phyloP scores from a whole-genome alignment of 1,139 yeast genomes.

The Diutina rugosa region DNA sequence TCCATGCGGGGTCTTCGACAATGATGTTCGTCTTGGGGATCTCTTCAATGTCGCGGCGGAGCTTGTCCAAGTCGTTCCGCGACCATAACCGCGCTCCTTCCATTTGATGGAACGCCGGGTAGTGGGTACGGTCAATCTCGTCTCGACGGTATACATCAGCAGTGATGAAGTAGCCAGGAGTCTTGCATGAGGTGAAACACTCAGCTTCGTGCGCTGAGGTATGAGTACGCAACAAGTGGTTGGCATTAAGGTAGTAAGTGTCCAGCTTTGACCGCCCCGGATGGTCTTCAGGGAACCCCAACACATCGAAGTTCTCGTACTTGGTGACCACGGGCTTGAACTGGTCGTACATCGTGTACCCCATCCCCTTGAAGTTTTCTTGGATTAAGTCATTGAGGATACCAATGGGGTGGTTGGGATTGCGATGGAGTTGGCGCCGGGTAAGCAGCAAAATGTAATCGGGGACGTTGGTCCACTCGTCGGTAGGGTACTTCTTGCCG shows the following conservation, averaged over 20 bases:
- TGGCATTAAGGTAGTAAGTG: slow-evolving; percentile 75
- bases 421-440: slow-evolving; percentile 60
- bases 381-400: slow-evolving; percentile 69
- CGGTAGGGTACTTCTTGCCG: slow-evolving; percentile 36
- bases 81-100: slow-evolving; percentile 93
- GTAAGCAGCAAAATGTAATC: slow-evolving; percentile 58
- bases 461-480: slow-evolving; percentile 81
- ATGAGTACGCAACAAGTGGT: slow-evolving; percentile 71
- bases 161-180: slow-evolving; percentile 84
- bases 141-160: slow-evolving; percentile 96
- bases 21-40: slow-evolving; percentile 59
- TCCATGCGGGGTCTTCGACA: slow-evolving; percentile 57
- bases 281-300: slow-evolving; percentile 86
- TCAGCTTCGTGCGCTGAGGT: slow-evolving; percentile 94
- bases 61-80: slow-evolving; percentile 29
- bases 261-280: slow-evolving; percentile 91
- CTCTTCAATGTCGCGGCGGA: slow-evolving; percentile 44
- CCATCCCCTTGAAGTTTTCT: slow-evolving; percentile 47
- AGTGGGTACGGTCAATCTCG: slow-evolving; percentile 90
- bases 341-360: slow-evolving; percentile 70
- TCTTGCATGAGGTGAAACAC: slow-evolving; percentile 51
- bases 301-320: slow-evolving; percentile 75
- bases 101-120: slow-evolving; percentile 96
- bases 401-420: slow-evolving; percentile 79
- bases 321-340: slow-evolving; percentile 78